These are phyloP conservation scores for Tinospora cordifolia DNA, from an alignment of 164 flowering plant species.

Conservation along the genomic window DNA sequence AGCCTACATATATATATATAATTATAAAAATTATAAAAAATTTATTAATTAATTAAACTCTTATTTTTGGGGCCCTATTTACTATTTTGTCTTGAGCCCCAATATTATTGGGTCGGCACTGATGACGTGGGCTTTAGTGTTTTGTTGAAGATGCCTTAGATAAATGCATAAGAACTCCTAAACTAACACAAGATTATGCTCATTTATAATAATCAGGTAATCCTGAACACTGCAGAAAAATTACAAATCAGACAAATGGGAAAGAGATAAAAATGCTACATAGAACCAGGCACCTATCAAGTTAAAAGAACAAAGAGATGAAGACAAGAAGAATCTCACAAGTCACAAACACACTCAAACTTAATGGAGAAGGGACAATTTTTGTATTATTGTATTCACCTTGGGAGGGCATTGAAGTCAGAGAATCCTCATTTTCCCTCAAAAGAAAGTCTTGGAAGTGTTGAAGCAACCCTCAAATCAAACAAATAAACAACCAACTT, in stretches of 20 bases:
- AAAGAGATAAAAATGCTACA: not conserved
- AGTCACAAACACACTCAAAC: conserved; percentile 2
- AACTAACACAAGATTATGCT: not conserved
- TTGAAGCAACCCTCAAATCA: conserved; percentile 1
- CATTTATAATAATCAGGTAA: not conserved
- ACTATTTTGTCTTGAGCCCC: too few species aligned
- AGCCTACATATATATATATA: too few species aligned
- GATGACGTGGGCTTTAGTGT: too few species aligned
- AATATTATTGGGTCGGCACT: too few species aligned
- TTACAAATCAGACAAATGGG: not conserved
- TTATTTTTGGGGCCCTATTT: too few species aligned
- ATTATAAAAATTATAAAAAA: too few species aligned
- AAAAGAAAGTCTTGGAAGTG: not conserved
- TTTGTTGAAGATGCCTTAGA: too few species aligned
- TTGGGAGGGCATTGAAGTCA: not conserved
- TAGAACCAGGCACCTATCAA: not conserved
- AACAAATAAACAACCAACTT: conserved; percentile 6
- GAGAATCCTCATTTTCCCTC: not conserved
- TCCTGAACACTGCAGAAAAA: not conserved
- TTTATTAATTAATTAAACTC: too few species aligned
- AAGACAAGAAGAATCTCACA: conserved; percentile 11
- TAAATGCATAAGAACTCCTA: not conserved
- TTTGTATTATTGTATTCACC: conserved; percentile 5
- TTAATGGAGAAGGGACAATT: not conserved
- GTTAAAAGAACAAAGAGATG: not conserved